Percentiles rank a stretch among this genome's conserved stretches.
These are phyloP conservation scores for Quillaja saponaria DNA, from an alignment of 306 rosid genomes.

Conservation along the genomic window DNA sequence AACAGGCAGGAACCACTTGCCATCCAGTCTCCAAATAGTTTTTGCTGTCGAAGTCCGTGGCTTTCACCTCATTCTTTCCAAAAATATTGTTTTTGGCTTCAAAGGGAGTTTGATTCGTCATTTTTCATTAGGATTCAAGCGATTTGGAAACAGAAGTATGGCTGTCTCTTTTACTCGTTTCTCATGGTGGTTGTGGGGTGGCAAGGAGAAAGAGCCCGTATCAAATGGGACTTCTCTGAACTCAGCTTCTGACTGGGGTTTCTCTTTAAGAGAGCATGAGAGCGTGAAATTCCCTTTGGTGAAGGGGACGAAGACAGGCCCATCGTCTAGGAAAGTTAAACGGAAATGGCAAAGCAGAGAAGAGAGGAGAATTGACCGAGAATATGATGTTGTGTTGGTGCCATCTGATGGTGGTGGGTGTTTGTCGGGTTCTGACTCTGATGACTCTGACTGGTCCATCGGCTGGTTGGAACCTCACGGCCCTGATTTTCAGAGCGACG, in stretches of 20 bases:
- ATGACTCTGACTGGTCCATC: slow-evolving; percentile 81
- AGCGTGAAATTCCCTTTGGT: slow-evolving; percentile 54
- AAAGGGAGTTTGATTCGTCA: slow-evolving; percentile 21
- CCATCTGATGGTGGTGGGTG: slow-evolving; percentile 71
- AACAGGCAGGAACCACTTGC: slow-evolving; percentile 69
- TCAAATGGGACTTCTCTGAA: slow-evolving; percentile 48
- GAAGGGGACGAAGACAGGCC: slow-evolving; percentile 55
- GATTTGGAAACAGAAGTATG: slow-evolving; percentile 42
- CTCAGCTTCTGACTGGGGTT: slow-evolving; percentile 60
- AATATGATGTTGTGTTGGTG: slow-evolving; percentile 78
- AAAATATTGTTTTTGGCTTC: slow-evolving; percentile 7
- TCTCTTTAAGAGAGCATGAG: slow-evolving; percentile 56
- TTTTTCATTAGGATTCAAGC: too few relatives aligned
- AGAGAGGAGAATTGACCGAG: slow-evolving; percentile 67
- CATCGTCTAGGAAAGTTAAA: slow-evolving; percentile 53
- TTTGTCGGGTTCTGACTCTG: slow-evolving; percentile 75
- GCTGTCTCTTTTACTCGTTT: slow-evolving; percentile 72
- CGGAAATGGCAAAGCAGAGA: slow-evolving; percentile 76
- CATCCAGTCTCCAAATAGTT: slow-evolving; percentile 29
- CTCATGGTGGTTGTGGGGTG: slow-evolving; percentile 72
- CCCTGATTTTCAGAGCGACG: slow-evolving; percentile 65
- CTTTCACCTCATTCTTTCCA: slow-evolving; percentile 28
- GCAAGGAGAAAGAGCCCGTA: slow-evolving; percentile 68
- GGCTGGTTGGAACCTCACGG: slow-evolving; percentile 97
- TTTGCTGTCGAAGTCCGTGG: slow-evolving; percentile 34